Evolutionary conservation across 768 basidiomycete species (phyloP).

Genomic region (Amanita thiersii): DNA sequence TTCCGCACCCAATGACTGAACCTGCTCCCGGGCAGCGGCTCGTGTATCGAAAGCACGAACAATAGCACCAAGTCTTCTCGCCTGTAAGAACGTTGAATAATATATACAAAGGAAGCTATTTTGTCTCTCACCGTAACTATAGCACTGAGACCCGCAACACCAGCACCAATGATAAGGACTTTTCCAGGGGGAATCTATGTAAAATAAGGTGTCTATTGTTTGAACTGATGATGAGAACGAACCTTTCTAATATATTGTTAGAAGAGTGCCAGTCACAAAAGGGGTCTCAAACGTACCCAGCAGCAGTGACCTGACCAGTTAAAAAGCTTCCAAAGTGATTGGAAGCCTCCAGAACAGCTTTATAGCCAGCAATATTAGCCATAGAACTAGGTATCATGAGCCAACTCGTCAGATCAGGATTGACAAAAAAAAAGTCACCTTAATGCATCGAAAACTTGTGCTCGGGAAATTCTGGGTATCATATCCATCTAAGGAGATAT

Average conservation of each 20-base stretch:
- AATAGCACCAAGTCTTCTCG: slow-evolving; percentile 77
- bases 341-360: slow-evolving; percentile 85
- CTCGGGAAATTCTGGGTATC: slow-evolving; percentile 87
- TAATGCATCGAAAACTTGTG: slow-evolving; percentile 84
- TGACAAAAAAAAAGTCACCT: slow-evolving; percentile 36
- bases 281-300: slow-evolving; percentile 50
- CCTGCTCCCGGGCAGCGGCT: slow-evolving; percentile 79
- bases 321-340: slow-evolving; percentile 86
- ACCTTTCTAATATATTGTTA: not conserved
- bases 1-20: slow-evolving; percentile 84
- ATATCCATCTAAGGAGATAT: slow-evolving; percentile 59
- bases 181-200: slow-evolving; percentile 77
- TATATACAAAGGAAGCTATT: not conserved
- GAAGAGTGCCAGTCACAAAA: slow-evolving; percentile 14
- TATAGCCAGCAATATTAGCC: slow-evolving; percentile 93
- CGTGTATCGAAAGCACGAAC: slow-evolving; percentile 87
- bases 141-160: slow-evolving; percentile 83
- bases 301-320: slow-evolving; percentile 87
- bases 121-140: slow-evolving; percentile 59
- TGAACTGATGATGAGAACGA: not conserved
- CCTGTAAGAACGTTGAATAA: slow-evolving; percentile 29
- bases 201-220: slow-evolving; percentile 4
- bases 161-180: slow-evolving; percentile 81
- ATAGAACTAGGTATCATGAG: slow-evolving; percentile 53
- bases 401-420: slow-evolving; percentile 1